Percentiles rank a stretch among this genome's conserved stretches.
Conservation (phyloP, 805 yeast genomes). For the Metschnikowia reukaufii region DNA sequence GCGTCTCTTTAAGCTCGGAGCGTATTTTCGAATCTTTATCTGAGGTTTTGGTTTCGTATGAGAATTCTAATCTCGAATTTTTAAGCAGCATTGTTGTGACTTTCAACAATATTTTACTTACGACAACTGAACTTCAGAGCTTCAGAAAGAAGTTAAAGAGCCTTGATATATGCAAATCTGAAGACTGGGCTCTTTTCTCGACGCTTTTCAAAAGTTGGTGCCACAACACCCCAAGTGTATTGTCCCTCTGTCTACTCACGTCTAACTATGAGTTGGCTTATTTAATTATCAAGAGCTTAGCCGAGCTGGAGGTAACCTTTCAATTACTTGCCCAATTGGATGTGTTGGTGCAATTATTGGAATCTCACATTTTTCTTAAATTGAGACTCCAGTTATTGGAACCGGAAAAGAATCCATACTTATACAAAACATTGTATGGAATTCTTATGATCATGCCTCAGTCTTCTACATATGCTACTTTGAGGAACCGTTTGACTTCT, state of each 20-base stretch:
- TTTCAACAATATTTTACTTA: constrained; percentile 78
- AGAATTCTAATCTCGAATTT: constrained; percentile 64
- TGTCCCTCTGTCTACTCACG: constrained; percentile 80
- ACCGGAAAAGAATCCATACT: constrained; percentile 75
- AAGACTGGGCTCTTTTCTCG: constrained; percentile 70
- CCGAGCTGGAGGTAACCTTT: constrained; percentile 77
- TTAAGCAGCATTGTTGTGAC: constrained; percentile 82
- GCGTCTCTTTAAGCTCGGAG: constrained; percentile 78
- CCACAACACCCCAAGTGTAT: constrained; percentile 82
- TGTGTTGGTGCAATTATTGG: constrained; percentile 82
- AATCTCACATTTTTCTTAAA: constrained; percentile 88
- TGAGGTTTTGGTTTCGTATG: constrained; percentile 56
- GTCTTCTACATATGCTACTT: constrained; percentile 80
- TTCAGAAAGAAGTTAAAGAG: constrained; percentile 65
- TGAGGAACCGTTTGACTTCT: constrained; percentile 72
- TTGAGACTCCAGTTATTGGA: constrained; percentile 85
- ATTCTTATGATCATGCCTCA: constrained; percentile 92
- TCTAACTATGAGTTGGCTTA: constrained; percentile 88
- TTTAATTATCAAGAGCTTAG: constrained; percentile 74
- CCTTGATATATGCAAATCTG: constrained; percentile 51
- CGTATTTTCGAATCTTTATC: constrained; percentile 80
- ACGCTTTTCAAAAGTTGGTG: constrained; percentile 88
- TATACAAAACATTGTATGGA: constrained; percentile 88
- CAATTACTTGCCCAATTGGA: constrained; percentile 84
- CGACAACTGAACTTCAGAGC: constrained; percentile 75